Conservation (phyloP, 192 early-diverging fungal genomes). For the Gonapodya sp. region DNA sequence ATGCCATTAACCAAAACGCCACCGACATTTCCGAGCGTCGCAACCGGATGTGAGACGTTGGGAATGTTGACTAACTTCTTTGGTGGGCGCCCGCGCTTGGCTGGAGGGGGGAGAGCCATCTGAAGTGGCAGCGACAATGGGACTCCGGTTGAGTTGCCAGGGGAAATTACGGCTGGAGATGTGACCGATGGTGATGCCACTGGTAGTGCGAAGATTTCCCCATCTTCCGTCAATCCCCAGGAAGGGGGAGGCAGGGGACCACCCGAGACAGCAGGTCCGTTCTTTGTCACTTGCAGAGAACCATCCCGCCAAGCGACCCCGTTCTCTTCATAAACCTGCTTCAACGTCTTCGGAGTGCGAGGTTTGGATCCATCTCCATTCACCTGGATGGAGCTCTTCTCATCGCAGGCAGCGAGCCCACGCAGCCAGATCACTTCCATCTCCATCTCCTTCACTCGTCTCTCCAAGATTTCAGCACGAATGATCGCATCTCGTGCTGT, state of each 20-base stretch:
- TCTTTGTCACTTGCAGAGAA: not conserved
- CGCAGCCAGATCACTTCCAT: conserved; percentile 87
- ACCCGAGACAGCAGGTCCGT: not conserved
- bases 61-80: not conserved
- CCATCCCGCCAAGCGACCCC: not conserved
- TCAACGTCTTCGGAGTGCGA: not conserved
- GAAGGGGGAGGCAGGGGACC: not conserved
- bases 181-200: not conserved
- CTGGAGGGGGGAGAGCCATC: not conserved
- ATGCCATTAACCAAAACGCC: not conserved
- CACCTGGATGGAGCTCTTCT: not conserved
- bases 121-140: not conserved
- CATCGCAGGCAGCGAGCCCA: conserved; percentile 35
- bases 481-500: conserved; percentile 66
- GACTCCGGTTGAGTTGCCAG: too few species aligned
- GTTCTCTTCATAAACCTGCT: conserved; percentile 2
- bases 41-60: not conserved
- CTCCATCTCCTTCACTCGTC: conserved; percentile 70
- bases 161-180: not conserved
- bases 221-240: not conserved
- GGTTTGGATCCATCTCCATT: not conserved
- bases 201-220: not conserved
- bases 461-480: conserved; percentile 63
- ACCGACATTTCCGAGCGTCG: not conserved
- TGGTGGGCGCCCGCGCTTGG: not conserved